A percentile compares a stretch with the other conserved stretches of the same genome.
Conservation (phyloP, 805 yeast genomes). For the Candida krabiensis region DNA sequence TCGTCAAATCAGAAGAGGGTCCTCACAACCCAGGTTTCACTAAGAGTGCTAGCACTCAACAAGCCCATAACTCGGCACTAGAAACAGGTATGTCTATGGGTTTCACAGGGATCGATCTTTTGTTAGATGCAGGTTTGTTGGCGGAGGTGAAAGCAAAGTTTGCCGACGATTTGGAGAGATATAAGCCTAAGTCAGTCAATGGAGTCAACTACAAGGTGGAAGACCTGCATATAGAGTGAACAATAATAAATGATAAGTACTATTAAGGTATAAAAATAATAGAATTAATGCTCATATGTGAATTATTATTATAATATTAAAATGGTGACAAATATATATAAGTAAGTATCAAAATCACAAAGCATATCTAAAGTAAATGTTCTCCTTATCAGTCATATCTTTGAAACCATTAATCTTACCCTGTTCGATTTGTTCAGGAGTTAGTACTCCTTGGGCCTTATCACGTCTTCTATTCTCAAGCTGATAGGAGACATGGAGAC, state of each 20-base stretch:
- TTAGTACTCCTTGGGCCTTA: slow-evolving; percentile 28
- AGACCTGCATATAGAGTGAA: slow-evolving; percentile 4
- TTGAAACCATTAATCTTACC: slow-evolving; percentile 46
- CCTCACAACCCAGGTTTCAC: slow-evolving; percentile 25
- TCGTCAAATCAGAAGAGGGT: slow-evolving; percentile 19
- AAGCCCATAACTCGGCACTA: slow-evolving; percentile 18
- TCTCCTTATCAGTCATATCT: slow-evolving; percentile 60
- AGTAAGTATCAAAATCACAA: background rate
- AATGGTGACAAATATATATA: too few species aligned
- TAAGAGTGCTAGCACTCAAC: slow-evolving; percentile 13
- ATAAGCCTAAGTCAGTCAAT: slow-evolving; percentile 8
- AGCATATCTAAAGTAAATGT: slow-evolving; percentile 52
- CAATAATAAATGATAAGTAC: too few species aligned
- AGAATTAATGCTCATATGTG: too few species aligned
- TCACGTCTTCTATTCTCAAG: slow-evolving; percentile 52
- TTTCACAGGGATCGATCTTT: slow-evolving; percentile 19
- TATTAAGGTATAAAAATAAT: background rate
- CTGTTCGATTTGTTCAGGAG: slow-evolving; percentile 18
- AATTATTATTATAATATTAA: too few species aligned
- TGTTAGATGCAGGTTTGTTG: slow-evolving; percentile 15
- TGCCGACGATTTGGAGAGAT: slow-evolving; percentile 15
- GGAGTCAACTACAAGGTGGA: slow-evolving; percentile 4
- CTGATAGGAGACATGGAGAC: slow-evolving; percentile 17
- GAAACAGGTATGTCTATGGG: slow-evolving; percentile 21
- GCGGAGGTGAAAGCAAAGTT: slow-evolving; percentile 12